Evolutionary conservation across 2,329 filamentous ascomycete genomes (phyloP), one percentile per base, ranked within the genome.

Genomic region (Botrytis deweyae): DNA sequence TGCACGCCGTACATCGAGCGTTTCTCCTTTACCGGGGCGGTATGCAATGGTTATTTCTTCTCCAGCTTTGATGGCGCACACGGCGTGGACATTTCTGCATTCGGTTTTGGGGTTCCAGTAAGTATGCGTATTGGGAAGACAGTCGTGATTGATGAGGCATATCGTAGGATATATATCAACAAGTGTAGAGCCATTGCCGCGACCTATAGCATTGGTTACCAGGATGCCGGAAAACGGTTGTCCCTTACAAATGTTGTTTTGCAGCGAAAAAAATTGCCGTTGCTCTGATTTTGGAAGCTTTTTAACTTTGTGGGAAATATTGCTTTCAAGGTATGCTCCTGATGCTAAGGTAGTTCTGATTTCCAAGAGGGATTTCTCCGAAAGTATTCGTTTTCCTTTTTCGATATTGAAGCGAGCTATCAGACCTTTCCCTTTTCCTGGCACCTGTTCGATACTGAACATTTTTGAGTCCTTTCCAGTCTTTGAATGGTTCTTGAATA

Each of bases 341-440:
- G 68, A 33, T 9, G 58, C 61, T 16, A 18, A 36, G 16, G 9
- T 10, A 33, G 58, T 36, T 3, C 12, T 55, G 46, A 59, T 71
- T 36, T 79, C 83, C 76, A 85, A 78, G 61, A 85, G 77, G 0
- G 83, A 82, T 18, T 79, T 75, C 76, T 86, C 84, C 20, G 76
- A 81, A 62, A 85, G 73, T 49, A 86, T 82, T 22, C 81, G 78
- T 38, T 80, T 83, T 62, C 83, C 84, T 73, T 78, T 82, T 8
- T 77, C 63, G 72, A 85, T 84, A 55, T 82, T 74, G 36, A 76
- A 72, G 38, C 65, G 78, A 36, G 84, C 83, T 58, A 85, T 74
- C 1, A 85, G 78, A 7, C 82, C 83, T 80, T 80, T 82, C 4
- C 84, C 83, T 76, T 83, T 83, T 25, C 78, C 81, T 42, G 78